Evolutionary conservation across 2,329 filamentous ascomycete genomes (phyloP).

Genomic region (Verticillium alfalfae): DNA sequence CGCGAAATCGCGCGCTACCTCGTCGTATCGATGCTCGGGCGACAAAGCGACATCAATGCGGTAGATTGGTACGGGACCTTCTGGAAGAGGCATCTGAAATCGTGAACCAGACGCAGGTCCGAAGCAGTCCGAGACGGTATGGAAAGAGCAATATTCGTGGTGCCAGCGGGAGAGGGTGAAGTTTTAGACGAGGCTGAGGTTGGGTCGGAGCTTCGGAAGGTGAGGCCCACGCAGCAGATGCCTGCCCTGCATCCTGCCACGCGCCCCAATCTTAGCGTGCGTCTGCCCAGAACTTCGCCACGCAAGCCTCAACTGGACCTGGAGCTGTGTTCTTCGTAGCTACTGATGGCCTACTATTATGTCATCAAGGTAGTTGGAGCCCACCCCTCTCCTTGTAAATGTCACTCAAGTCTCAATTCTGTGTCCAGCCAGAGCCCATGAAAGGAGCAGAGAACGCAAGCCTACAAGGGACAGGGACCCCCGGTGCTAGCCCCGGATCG

Average conservation of each 20-base stretch:
- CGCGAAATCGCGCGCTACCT: conserved; percentile 39
- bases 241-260: not conserved
- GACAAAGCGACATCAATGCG: conserved; percentile 49
- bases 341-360: too few relatives aligned
- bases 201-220: not conserved
- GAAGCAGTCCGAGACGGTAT: not conserved
- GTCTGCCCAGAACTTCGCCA: not conserved
- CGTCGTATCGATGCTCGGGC: conserved; percentile 43
- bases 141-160: not conserved
- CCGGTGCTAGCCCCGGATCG: not conserved
- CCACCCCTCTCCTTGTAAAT: too few relatives aligned
- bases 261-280: not conserved
- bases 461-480: not conserved
- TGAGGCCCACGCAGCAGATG: not conserved
- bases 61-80: conserved; percentile 11
- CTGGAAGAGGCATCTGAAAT: not conserved
- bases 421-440: too few relatives aligned
- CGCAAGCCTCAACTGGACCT: not conserved
- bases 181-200: not conserved
- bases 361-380: too few relatives aligned
- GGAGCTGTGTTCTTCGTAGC: too few relatives aligned
- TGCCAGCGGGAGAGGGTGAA: not conserved
- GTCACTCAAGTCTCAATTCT: too few relatives aligned
- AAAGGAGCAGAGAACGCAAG: too few relatives aligned
- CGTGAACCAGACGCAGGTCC: not conserved